phyloP scores from a whole-genome alignment of 2,329 filamentous ascomycete genomes.

The Raffaelea ambrosiae region DNA sequence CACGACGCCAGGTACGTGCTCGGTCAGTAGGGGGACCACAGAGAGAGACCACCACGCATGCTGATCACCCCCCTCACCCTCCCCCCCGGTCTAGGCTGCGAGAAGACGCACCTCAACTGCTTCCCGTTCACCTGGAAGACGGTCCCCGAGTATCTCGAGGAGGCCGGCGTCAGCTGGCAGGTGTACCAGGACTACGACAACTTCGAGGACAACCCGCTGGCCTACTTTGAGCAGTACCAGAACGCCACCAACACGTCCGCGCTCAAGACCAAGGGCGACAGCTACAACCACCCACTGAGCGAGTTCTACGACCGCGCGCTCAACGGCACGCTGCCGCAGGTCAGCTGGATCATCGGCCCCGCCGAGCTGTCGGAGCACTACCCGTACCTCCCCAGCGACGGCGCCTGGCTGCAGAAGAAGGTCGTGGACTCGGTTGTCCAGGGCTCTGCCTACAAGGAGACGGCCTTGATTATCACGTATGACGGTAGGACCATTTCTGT shows the following conservation, averaged over 20 bases:
- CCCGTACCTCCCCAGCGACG: slow-evolving; percentile 42
- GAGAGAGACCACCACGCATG: too few species aligned
- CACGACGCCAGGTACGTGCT: slow-evolving; percentile 26
- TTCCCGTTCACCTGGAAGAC: slow-evolving; percentile 40
- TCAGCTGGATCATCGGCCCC: slow-evolving; percentile 39
- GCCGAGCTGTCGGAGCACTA: slow-evolving; percentile 44
- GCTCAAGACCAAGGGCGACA: slow-evolving; percentile 29
- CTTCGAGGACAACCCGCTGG: slow-evolving; percentile 38
- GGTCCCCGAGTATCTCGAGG: slow-evolving; percentile 30
- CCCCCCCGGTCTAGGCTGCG: slow-evolving; percentile 21
- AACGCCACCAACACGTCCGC: slow-evolving; percentile 24
- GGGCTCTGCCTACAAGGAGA: slow-evolving; percentile 38
- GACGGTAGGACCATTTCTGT: slow-evolving; percentile 27
- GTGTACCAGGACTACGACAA: slow-evolving; percentile 34
- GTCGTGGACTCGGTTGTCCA: slow-evolving; percentile 41
- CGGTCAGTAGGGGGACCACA: too few species aligned
- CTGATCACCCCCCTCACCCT: too few species aligned
- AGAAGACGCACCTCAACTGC: slow-evolving; percentile 27
- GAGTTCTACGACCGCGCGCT: slow-evolving; percentile 30
- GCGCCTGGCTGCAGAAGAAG: slow-evolving; percentile 44
- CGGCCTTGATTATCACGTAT: slow-evolving; percentile 37
- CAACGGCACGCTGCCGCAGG: slow-evolving; percentile 34
- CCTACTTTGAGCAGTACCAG: slow-evolving; percentile 38
- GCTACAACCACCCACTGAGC: slow-evolving; percentile 15
- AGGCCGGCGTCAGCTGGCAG: slow-evolving; percentile 34